Evolutionary conservation across 768 basidiomycete species (phyloP), one percentile per base, ranked within the genome.

Genomic region (Kockovaella imperatae): DNA sequence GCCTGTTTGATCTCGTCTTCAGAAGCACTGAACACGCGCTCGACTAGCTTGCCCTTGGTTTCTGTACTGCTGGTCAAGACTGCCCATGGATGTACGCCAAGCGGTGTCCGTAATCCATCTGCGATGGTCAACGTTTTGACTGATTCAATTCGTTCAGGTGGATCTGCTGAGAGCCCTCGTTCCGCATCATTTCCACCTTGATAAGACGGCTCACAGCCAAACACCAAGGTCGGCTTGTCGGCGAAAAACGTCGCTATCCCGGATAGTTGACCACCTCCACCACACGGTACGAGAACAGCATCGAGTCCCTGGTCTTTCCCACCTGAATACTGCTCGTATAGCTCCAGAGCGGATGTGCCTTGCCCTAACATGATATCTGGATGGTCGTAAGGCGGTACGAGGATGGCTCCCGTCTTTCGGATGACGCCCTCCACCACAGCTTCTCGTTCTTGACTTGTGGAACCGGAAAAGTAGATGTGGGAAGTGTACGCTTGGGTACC

Each of bases 381-480:
- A 40, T 63, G 59, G 35, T 67, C 64, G 30, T 60, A 67, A 3
- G 64, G 61, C 14, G 64, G 61, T 14, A 67, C 41, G 8, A 61
- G 42, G 17, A 63, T 47, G 1, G 64, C 61, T 0, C 54, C 56
- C 4, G 59, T 60, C 21, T 59, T 43, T 1, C 21, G n/a, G 15
- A 60, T 60, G 17, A 67, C 59, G 15, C 61, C 47, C 4, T 35
- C 17, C 2, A 63, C 52, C 13, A 42, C 44, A 1, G 54, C 54
- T 50, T 61, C 59, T 7, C 64, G 53, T 24, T 60, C 59, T n/a
- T 54, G 36, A 21, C 44, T 49, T 1, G 59, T 61, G 2, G 64
- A 58, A 1, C 59, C 64, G 42, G 49, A 54, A 42, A 67, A 59
- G 1, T 42, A 41, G 5, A 67, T 43, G 18, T 63, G 26, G 3